A percentile compares a stretch with the other conserved stretches of the same genome.
Conservation (phyloP, 352 stramenopile genomes). For the Pythium apleroticum region DNA sequence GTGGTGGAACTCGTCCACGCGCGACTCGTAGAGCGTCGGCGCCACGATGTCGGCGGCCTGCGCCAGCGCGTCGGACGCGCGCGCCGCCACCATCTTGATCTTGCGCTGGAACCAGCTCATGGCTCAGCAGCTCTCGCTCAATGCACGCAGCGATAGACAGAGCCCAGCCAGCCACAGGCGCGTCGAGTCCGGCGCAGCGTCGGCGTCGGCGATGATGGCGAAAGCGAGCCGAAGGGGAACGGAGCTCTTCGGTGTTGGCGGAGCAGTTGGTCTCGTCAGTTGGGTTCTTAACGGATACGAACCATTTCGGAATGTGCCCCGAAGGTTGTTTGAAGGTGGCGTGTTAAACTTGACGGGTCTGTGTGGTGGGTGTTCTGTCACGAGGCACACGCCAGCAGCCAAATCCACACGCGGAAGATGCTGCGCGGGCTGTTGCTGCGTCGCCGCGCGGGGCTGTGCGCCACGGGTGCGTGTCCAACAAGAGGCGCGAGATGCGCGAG, state of each 20-base stretch:
- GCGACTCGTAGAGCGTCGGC: constrained; percentile 81
- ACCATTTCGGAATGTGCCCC: background rate
- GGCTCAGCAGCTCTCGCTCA: background rate
- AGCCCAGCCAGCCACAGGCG: background rate
- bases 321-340: constrained; percentile 27
- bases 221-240: constrained; percentile 1
- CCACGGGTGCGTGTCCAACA: background rate
- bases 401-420: constrained; percentile 12
- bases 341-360: constrained; percentile 15
- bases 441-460: constrained; percentile 7
- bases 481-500: background rate
- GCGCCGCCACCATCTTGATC: constrained; percentile 71
- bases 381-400: constrained; percentile 12
- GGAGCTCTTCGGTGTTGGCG: background rate
- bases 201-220: background rate
- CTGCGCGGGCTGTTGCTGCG: constrained; percentile 18
- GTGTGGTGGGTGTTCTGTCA: constrained; percentile 14
- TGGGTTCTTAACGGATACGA: constrained; percentile 9
- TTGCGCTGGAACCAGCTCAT: constrained; percentile 82
- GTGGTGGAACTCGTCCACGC: constrained; percentile 84
- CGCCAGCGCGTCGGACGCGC: constrained; percentile 65
- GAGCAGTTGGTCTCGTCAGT: background rate
- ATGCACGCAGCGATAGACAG: background rate
- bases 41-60: constrained; percentile 80
- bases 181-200: background rate